Conservation (phyloP, 805 yeast species). For the Candida suzukii region DNA sequence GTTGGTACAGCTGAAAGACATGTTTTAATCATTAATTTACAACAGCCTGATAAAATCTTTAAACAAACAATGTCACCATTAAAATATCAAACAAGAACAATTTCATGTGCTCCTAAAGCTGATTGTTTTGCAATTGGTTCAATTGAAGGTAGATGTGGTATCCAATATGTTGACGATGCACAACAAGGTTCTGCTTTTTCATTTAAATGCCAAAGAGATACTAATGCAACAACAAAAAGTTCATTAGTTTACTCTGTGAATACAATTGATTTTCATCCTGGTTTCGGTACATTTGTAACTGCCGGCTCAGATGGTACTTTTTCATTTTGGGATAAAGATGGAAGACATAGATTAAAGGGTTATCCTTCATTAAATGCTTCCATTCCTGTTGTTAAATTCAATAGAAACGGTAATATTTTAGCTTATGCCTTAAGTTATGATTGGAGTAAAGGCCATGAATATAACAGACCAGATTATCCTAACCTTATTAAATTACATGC, state of each 20-base stretch:
- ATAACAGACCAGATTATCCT: conserved; percentile 69
- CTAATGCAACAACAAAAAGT: conserved; percentile 46
- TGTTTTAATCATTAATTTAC: conserved; percentile 67
- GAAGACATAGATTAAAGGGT: conserved; percentile 77
- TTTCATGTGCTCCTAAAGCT: conserved; percentile 85
- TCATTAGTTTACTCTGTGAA: conserved; percentile 73
- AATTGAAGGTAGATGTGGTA: conserved; percentile 92
- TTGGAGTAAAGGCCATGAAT: conserved; percentile 89
- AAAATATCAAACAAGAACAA: conserved; percentile 80
- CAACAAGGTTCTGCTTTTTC: conserved; percentile 77
- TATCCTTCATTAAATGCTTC: conserved; percentile 63
- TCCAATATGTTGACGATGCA: conserved; percentile 81
- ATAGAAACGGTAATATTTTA: conserved; percentile 72
- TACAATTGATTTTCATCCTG: conserved; percentile 79
- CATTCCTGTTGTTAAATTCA: conserved; percentile 74
- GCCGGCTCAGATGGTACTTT: conserved; percentile 94
- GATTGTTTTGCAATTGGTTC: conserved; percentile 91
- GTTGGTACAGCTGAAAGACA: conserved; percentile 94
- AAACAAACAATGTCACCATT: conserved; percentile 69
- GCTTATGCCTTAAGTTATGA: conserved; percentile 93
- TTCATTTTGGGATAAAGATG: conserved; percentile 94
- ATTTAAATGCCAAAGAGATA: conserved; percentile 89
- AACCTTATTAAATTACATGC: conserved; percentile 77
- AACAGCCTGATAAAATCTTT: conserved; percentile 76
- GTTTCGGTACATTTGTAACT: conserved; percentile 84